Evolutionary conservation across 2,329 filamentous ascomycete species (phyloP), one percentile per base, ranked within the genome.

Genomic region (Bipolaris cookei): DNA sequence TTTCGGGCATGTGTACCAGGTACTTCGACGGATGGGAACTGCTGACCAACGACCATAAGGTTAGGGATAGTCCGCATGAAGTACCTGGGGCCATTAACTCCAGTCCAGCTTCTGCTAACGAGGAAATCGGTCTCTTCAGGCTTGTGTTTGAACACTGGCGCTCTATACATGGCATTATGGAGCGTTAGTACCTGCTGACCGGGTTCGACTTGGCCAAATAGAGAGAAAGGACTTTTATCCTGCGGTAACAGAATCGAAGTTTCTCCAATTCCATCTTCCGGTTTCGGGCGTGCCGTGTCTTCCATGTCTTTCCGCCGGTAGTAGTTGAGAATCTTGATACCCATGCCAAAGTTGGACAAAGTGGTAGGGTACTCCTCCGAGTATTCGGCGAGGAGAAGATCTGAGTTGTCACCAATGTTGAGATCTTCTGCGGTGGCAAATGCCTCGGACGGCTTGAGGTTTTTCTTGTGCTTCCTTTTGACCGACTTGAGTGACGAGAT

Each of bases 261-360:
- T 78, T 99, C 95, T 56, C 95, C 95, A 60, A 99, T 85, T 16
- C 67, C 67, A 49, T 70, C 67, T 3, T 96, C 92, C 58, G 84
- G 76, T 80, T 92, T 96, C 1, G 91, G 90, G 1, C 91, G 84
- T 50, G 86, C 84, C 46, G 87, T 86, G 59, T 95, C 91, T 43
- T 96, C 91, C 72, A 71, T 72, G 47, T 92, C 90, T 69, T 92
- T 92, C 57, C 93, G 88, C 37, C 92, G 90, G 74, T 97, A 97
- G 77, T 98, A 99, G 76, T 99, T 98, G 81, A 98, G 92, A 56
- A 99, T 85, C 51, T 92, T 90, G 75, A 90, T 96, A 50, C 93
- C 93, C 95, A 99, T 99, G 64, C 94, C 95, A 70, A 97, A 97
- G 72, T 96, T 97, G 41, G 94, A 97, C 60, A 99, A 81, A 58